Evolutionary conservation across 371 early-diverging fungal species (phyloP).

Genomic region (Rhizopus delemar): DNA sequence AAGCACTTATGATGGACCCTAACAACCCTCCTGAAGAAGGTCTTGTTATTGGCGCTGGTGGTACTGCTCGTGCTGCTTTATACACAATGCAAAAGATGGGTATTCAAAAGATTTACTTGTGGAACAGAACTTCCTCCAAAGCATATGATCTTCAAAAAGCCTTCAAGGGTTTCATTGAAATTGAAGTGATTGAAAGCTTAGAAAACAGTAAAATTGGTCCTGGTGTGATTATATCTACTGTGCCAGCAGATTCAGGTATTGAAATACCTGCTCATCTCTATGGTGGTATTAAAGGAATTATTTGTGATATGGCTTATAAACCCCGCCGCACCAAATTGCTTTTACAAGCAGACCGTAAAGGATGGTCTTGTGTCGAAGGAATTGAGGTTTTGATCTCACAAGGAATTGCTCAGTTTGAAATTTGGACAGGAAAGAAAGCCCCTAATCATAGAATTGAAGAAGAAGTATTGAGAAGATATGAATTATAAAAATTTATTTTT

Average conservation of each 20-base stretch:
- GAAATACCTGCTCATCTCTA: constrained; percentile 60
- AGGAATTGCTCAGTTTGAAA: constrained; percentile 83
- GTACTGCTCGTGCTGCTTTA: constrained; percentile 91
- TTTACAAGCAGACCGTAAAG: constrained; percentile 56
- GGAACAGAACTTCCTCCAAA: constrained; percentile 84
- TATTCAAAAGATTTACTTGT: constrained; percentile 69
- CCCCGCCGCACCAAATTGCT: constrained; percentile 81
- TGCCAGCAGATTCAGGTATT: constrained; percentile 80
- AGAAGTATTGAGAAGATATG: constrained; percentile 47
- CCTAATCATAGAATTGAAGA: constrained; percentile 50
- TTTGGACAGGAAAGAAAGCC: constrained; percentile 70
- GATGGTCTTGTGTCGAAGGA: constrained; percentile 82
- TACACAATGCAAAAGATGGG: constrained; percentile 83
- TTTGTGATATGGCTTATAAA: constrained; percentile 93
- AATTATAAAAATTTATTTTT: constrained; percentile 15
- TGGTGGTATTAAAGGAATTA: constrained; percentile 63
- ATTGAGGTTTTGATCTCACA: constrained; percentile 89
- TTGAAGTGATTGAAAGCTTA: constrained; percentile 45
- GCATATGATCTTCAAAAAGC: constrained; percentile 71
- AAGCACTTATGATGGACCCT: constrained; percentile 51
- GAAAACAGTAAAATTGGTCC: constrained; percentile 35
- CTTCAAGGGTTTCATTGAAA: constrained; percentile 59
- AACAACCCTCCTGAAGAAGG: constrained; percentile 48
- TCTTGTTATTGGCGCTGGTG: constrained; percentile 95
- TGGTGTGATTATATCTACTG: constrained; percentile 72